A percentile compares a stretch with the other conserved stretches of the same genome.
Conservation (phyloP, 1,284 basidiomycete species). For the Fistulinella cinereoalba region DNA sequence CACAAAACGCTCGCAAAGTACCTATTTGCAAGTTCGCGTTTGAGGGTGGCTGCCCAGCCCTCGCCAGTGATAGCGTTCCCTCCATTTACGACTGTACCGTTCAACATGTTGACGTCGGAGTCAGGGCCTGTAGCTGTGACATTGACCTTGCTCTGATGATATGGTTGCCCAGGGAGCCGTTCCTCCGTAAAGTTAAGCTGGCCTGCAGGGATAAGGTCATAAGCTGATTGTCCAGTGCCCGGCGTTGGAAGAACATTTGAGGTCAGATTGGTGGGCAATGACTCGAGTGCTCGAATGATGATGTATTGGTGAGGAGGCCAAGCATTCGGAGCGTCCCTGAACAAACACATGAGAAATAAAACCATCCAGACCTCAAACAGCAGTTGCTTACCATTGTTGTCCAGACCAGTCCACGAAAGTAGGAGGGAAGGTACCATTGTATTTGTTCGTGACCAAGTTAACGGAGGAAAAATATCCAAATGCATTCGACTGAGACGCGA, state of each 20-base stretch:
- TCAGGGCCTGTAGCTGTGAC: constrained; percentile 49
- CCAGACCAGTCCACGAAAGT: constrained; percentile 72
- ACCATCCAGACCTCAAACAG: too few relatives aligned
- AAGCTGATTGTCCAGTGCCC: constrained; percentile 52
- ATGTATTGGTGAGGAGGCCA: constrained; percentile 91
- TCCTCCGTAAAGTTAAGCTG: constrained; percentile 72
- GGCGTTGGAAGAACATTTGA: constrained; percentile 49
- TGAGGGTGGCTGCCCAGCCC: constrained; percentile 64
- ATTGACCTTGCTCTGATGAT: constrained; percentile 46
- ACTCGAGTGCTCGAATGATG: constrained; percentile 72
- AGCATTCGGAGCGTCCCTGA: constrained; percentile 70
- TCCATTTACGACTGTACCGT: constrained; percentile 70
- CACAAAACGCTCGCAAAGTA: constrained; percentile 83
- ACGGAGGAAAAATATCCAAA: constrained; percentile 73
- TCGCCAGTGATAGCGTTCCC: constrained; percentile 63
- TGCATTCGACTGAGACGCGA: constrained; percentile 55
- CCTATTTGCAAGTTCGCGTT: constrained; percentile 74
- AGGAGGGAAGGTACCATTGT: constrained; percentile 77
- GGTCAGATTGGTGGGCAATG: constrained; percentile 68
- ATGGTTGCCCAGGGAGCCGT: constrained; percentile 66
- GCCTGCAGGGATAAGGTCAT: constrained; percentile 64
- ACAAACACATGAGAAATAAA: constrained; percentile 37
- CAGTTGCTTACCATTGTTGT: constrained; percentile 26
- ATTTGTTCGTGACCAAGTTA: constrained; percentile 76
- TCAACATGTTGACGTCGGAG: constrained; percentile 60